Conservation (phyloP, 1,139 yeast species). For the Suhomyces yuchorum region DNA sequence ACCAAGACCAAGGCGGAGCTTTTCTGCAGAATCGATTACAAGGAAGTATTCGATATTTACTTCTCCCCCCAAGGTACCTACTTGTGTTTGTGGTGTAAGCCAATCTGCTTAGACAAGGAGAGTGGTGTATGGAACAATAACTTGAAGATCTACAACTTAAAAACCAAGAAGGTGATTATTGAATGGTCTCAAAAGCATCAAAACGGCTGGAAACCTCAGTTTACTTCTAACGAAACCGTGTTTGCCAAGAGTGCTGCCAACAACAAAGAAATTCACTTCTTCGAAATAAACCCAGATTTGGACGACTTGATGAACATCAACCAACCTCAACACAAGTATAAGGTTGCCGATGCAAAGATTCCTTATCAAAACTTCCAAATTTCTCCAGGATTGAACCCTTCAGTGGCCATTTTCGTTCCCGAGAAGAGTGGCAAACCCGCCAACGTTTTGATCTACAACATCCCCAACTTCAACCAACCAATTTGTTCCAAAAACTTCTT, state of each 20-base stretch:
- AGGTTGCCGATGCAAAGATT: conserved; percentile 57
- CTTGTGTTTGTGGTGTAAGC: conserved; percentile 90
- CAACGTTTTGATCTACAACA: conserved; percentile 76
- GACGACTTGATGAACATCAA: conserved; percentile 37
- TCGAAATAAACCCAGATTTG: conserved; percentile 53
- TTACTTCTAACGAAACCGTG: conserved; percentile 73
- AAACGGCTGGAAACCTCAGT: conserved; percentile 90
- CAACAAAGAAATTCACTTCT: conserved; percentile 72
- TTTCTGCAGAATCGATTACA: conserved; percentile 47
- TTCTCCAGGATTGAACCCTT: conserved; percentile 88
- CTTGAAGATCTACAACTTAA: conserved; percentile 70
- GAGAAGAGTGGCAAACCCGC: conserved; percentile 88
- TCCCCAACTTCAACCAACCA: conserved; percentile 75
- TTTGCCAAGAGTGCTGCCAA: conserved; percentile 62
- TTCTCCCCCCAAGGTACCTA: conserved; percentile 89
- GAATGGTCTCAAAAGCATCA: conserved; percentile 82
- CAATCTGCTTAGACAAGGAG: conserved; percentile 58
- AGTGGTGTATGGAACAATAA: conserved; percentile 75
- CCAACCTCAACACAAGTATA: conserved; percentile 63
- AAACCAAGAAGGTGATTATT: conserved; percentile 50
- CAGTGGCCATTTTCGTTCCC: conserved; percentile 90
- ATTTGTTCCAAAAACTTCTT: conserved; percentile 86
- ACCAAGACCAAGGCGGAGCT: conserved; percentile 44
- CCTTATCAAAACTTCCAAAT: conserved; percentile 59
- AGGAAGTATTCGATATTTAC: conserved; percentile 75